Conservation (phyloP, 2,329 filamentous ascomycete species). For the Cryphonectria parasitica region DNA sequence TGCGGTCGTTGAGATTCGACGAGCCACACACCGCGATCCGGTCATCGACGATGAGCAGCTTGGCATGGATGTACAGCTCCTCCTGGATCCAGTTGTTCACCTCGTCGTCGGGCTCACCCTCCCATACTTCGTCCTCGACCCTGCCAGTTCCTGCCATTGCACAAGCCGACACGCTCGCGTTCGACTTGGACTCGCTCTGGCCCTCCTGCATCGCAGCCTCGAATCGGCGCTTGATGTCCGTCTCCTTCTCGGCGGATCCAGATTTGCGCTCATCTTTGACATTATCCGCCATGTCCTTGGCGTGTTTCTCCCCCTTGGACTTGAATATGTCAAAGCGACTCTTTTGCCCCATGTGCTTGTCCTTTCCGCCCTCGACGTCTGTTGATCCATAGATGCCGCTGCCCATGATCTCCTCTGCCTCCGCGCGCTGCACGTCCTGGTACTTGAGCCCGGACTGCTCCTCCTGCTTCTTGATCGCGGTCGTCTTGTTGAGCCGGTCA, state of each 20-base stretch:
- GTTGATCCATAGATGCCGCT: conserved; percentile 67
- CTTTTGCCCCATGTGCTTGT: conserved; percentile 53
- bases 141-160: conserved; percentile 73
- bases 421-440: conserved; percentile 81
- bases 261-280: conserved; percentile 40
- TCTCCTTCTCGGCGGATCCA: conserved; percentile 44
- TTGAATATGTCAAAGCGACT: conserved; percentile 37
- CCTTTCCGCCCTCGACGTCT: conserved; percentile 50
- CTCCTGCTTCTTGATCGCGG: conserved; percentile 73
- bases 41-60: conserved; percentile 89
- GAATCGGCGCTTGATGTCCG: conserved; percentile 56
- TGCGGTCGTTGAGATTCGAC: conserved; percentile 89
- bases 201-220: conserved; percentile 50
- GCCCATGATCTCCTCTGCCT: conserved; percentile 89
- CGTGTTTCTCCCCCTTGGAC: conserved; percentile 35
- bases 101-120: conserved; percentile 74
- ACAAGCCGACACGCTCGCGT: conserved; percentile 69
- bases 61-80: conserved; percentile 93
- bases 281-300: conserved; percentile 43
- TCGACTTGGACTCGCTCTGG: conserved; percentile 42
- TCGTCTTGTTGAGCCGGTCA: conserved; percentile 86
- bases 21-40: conserved; percentile 82
- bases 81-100: conserved; percentile 91
- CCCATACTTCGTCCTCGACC: conserved; percentile 74
- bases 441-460: conserved; percentile 82